phyloP scores from a whole-genome alignment of 2,329 filamentous ascomycete species.

The Dactylonectria estremocensis region DNA sequence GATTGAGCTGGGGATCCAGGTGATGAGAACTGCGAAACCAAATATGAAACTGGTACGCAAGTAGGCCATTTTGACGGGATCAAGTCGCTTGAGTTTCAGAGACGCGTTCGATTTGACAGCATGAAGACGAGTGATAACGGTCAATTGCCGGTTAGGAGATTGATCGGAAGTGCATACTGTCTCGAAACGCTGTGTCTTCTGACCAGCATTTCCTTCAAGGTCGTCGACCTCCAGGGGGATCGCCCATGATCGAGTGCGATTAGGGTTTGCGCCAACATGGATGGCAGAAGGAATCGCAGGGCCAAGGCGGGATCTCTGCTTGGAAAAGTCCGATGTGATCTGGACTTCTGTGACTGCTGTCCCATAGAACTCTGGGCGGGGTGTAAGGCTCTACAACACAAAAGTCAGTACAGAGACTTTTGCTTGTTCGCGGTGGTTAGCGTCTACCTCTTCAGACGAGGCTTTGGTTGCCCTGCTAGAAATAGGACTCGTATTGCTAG shows the following conservation, averaged over 20 bases:
- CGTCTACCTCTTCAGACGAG: constrained; percentile 54
- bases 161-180: constrained; percentile 50
- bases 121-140: constrained; percentile 43
- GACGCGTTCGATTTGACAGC: constrained; percentile 49
- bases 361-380: constrained; percentile 57
- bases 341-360: constrained; percentile 67
- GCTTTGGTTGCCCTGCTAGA: constrained; percentile 48
- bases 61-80: constrained; percentile 73
- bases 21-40: constrained; percentile 71
- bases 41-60: constrained; percentile 74
- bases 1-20: constrained; percentile 77
- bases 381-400: constrained; percentile 45
- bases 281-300: constrained; percentile 33
- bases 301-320: constrained; percentile 17
- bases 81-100: constrained; percentile 54
- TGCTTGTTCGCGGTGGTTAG: background rate
- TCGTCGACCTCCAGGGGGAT: constrained; percentile 34
- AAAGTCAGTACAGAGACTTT: constrained; percentile 33
- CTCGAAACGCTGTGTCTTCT: constrained; percentile 47
- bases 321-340: constrained; percentile 54
- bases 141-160: constrained; percentile 23
- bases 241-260: constrained; percentile 46
- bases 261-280: constrained; percentile 36
- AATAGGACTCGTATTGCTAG: constrained; percentile 36
- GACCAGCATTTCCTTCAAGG: constrained; percentile 30